Evolutionary conservation across 495 filamentous ascomycete species (phyloP).

Genomic region (Penicillium alfredii): DNA sequence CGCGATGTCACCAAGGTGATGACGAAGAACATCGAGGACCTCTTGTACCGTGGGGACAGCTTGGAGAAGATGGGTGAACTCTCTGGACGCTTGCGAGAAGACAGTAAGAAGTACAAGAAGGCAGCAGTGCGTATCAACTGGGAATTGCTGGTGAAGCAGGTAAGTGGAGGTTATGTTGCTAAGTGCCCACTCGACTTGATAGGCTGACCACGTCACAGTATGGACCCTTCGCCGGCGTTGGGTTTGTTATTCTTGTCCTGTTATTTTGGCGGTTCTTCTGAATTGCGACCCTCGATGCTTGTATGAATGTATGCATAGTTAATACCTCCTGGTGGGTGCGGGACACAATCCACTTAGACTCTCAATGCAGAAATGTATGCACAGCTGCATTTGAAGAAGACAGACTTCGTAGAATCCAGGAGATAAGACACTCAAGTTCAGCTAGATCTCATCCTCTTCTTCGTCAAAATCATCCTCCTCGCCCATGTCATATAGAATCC

Average conservation of each 20-base stretch:
- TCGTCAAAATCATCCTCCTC: constrained; percentile 97
- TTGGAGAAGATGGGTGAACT: constrained; percentile 97
- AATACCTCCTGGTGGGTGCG: constrained; percentile 35
- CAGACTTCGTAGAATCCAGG: constrained; percentile 3
- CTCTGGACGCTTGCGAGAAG: constrained; percentile 76
- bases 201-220: constrained; percentile 50
- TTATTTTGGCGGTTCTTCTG: constrained; percentile 92
- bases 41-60: constrained; percentile 90
- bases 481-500: constrained; percentile 95
- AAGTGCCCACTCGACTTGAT: not conserved
- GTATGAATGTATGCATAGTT: constrained; percentile 44
- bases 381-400: too few relatives aligned
- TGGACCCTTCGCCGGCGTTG: constrained; percentile 76
- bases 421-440: not conserved
- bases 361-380: constrained; percentile 10
- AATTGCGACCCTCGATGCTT: constrained; percentile 10
- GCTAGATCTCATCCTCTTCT: constrained; percentile 92
- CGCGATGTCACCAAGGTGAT: constrained; percentile 98
- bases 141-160: constrained; percentile 92
- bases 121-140: constrained; percentile 97
- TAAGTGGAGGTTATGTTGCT: constrained; percentile 27
- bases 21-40: constrained; percentile 99
- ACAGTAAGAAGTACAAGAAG: constrained; percentile 86
- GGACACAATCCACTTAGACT: constrained; percentile 35
- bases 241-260: constrained; percentile 73